These are phyloP conservation scores for Nannochloropsis oceanica DNA, from an alignment of 108 stramenopile genomes.

Conservation along the genomic window DNA sequence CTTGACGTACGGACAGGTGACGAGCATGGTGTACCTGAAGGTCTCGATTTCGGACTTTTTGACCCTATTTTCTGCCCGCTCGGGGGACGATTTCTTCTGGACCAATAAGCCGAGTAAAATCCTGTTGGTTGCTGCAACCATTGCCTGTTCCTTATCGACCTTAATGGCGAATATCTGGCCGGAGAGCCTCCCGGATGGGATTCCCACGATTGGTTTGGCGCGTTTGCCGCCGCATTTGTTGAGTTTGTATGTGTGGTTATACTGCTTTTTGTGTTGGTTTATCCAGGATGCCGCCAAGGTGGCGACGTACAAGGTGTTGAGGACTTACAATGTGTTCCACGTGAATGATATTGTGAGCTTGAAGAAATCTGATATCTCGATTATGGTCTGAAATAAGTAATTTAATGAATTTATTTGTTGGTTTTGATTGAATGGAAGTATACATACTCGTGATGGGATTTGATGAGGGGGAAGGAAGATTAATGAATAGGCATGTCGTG, in stretches of 20 bases:
- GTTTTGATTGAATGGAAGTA: too few relatives aligned
- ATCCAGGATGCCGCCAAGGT: constrained; percentile 8
- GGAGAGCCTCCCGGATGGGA: background rate
- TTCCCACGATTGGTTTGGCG: constrained; percentile 1
- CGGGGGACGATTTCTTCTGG: constrained; percentile 15
- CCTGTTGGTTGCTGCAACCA: background rate
- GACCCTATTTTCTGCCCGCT: constrained; percentile 17
- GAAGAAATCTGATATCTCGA: background rate
- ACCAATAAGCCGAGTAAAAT: background rate
- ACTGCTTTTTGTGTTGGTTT: background rate
- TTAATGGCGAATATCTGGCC: constrained; percentile 17
- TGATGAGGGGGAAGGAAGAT: too few relatives aligned
- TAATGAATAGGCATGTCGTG: too few relatives aligned
- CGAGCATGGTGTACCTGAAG: constrained; percentile 14
- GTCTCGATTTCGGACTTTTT: constrained; percentile 21
- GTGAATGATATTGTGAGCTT: constrained; percentile 1
- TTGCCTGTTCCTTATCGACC: constrained; percentile 13
- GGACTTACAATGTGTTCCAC: constrained; percentile 1
- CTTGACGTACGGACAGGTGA: constrained; percentile 7
- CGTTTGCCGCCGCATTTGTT: background rate
- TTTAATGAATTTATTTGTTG: too few relatives aligned
- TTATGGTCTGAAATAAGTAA: background rate
- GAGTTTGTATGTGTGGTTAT: background rate
- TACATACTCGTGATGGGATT: too few relatives aligned
- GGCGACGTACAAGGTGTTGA: background rate